These are phyloP conservation scores for Coccomyxa subellipsoidea DNA, from an alignment of 163 green algal species.

Conservation along the genomic window DNA sequence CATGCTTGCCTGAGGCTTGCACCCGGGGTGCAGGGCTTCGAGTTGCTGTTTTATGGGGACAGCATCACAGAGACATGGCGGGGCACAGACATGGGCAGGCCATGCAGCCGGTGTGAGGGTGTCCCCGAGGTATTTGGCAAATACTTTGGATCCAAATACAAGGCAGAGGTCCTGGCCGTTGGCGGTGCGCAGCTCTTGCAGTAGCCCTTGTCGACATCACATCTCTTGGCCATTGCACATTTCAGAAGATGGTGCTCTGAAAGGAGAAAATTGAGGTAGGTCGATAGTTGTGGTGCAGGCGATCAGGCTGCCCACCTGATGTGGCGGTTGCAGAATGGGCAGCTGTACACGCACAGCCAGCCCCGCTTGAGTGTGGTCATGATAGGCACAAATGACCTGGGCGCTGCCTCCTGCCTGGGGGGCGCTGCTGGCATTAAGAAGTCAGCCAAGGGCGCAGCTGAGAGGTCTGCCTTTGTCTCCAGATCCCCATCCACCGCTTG, in stretches of 20 bases:
- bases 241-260: neutral
- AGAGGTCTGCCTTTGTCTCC: neutral
- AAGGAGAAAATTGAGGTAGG: neutral
- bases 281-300: too few relatives aligned
- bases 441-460: neutral
- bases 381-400: conserved; percentile 51
- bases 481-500: neutral
- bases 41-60: conserved; percentile 17
- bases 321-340: conserved; percentile 41
- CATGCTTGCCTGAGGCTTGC: neutral
- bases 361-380: conserved; percentile 33
- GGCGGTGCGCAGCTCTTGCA: conserved; percentile 11
- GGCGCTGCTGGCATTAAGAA: neutral
- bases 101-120: conserved; percentile 2
- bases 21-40: conserved; percentile 1
- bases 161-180: conserved; percentile 16
- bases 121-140: conserved; percentile 24
- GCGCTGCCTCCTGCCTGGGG: neutral
- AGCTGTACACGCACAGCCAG: conserved; percentile 20
- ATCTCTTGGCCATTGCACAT: neutral
- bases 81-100: conserved; percentile 15
- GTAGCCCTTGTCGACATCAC: neutral
- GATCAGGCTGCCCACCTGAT: conserved; percentile 35
- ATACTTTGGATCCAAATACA: conserved; percentile 27
- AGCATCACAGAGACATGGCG: conserved; percentile 17